Evolutionary conservation across 371 early-diverging fungal species (phyloP), one percentile per base, ranked within the genome.

Genomic region (Lichtheimia corymbifera): DNA sequence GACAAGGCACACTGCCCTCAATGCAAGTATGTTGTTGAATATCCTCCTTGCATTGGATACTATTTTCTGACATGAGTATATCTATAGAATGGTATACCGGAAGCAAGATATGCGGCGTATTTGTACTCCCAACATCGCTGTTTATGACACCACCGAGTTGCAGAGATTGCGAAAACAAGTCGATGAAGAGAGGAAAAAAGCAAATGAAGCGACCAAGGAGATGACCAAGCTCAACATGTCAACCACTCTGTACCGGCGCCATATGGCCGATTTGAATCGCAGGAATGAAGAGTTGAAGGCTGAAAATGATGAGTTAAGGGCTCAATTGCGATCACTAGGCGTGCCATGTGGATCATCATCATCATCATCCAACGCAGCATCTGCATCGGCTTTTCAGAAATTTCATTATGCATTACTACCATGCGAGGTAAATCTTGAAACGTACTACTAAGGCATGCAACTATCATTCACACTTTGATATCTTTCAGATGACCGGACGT

Each of bases 131-230:
- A 50, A 41, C 4, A 13, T 59, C 15, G 40, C 50, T 17, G 59
- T 49, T 3, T 20, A 59, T 25, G 59, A 59, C 43, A 52, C 52
- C 11, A 59, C 51, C 30, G 59, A 50, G 17, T 42, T 59, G 11
- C 24, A 56, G n/a, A n/a, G 57, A n/a, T 11, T 56, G 13, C 22
- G 30, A 28, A 45, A 59, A 25, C 51, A 59, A 40, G 42, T 59
- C 1, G 52, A 50, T 4, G 42, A 50, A 14, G 50, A 49, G 15
- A 59, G 51, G 35, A 49, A 15, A 12, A 12, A 27, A 4, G 43
- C 27, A 7, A 44, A 27, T 27, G 57, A 56, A 17, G 27, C 25
- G 6, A 18, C 7, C n/a, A 56, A n/a, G 24, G 45, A 56, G 28
- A 42, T 40, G 3, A 25, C 42, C 27, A 20, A 44, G 1, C 25